phyloP scores from a whole-genome alignment of 805 yeast species.

The Starmerella etchellsii region DNA sequence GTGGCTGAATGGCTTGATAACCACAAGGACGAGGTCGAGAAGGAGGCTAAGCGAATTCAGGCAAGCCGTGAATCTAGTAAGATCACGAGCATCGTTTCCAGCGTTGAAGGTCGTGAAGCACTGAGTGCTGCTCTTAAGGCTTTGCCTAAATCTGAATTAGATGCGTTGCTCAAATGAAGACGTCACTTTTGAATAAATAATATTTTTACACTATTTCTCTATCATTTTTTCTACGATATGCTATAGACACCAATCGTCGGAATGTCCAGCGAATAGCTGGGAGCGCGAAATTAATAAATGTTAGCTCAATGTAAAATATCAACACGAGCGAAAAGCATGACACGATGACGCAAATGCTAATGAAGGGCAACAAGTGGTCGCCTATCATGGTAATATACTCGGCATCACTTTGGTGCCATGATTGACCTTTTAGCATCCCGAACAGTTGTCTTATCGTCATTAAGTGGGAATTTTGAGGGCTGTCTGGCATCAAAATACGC shows the following conservation, averaged over 20 bases:
- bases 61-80: conserved; percentile 6
- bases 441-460: conserved; percentile 43
- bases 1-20: conserved; percentile 53
- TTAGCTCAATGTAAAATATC: not conserved
- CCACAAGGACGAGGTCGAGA: conserved; percentile 10
- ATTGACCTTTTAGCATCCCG: conserved; percentile 64
- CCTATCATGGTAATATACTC: conserved; percentile 59
- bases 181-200: too few species aligned
- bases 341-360: not conserved
- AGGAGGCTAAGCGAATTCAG: conserved; percentile 3
- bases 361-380: conserved; percentile 37
- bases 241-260: too few species aligned
- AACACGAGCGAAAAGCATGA: not conserved
- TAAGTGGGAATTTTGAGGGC: not conserved
- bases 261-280: too few species aligned
- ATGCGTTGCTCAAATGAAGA: conserved; percentile 25
- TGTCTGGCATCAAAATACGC: conserved; percentile 17
- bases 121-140: conserved; percentile 25
- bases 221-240: too few species aligned
- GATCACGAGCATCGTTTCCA: conserved; percentile 5
- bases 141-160: conserved; percentile 26
- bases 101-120: conserved; percentile 17
- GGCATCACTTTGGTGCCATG: conserved; percentile 90
- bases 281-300: too few species aligned
- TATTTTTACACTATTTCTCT: too few species aligned